Evolutionary conservation across 805 yeast genomes (phyloP).

Genomic region (Blastobotrys americana): DNA sequence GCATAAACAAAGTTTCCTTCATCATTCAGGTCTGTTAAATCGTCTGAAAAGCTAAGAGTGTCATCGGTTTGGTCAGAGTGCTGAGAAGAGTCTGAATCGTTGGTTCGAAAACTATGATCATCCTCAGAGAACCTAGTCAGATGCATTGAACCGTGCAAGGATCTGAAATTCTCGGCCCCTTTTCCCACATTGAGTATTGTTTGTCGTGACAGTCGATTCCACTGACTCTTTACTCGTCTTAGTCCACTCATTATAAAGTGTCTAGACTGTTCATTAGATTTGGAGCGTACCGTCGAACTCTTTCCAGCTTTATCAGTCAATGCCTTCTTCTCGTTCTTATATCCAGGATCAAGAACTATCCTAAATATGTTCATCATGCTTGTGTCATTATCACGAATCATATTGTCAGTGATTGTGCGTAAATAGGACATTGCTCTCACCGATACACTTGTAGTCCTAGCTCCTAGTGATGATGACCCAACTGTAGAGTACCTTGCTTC

Average conservation of each 20-base stretch:
- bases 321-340: background rate
- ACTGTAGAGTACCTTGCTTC: background rate
- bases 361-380: background rate
- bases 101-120: background rate
- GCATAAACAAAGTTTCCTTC: background rate
- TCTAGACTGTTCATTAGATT: background rate
- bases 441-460: background rate
- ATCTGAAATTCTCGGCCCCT: background rate
- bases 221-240: background rate
- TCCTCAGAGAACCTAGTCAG: too few relatives aligned
- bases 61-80: background rate
- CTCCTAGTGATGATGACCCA: background rate
- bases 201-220: background rate
- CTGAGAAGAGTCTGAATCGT: background rate
- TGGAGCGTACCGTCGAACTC: background rate
- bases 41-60: background rate
- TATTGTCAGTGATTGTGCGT: background rate
- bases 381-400: background rate
- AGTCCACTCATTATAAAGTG: background rate
- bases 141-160: background rate
- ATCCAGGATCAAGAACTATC: background rate
- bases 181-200: background rate
- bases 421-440: background rate
- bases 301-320: background rate
- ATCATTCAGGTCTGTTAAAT: too few relatives aligned